These are phyloP conservation scores for Marchantia polymorpha DNA, from an alignment of 225 moss, liverwort and hornwort species.

Conservation along the genomic window DNA sequence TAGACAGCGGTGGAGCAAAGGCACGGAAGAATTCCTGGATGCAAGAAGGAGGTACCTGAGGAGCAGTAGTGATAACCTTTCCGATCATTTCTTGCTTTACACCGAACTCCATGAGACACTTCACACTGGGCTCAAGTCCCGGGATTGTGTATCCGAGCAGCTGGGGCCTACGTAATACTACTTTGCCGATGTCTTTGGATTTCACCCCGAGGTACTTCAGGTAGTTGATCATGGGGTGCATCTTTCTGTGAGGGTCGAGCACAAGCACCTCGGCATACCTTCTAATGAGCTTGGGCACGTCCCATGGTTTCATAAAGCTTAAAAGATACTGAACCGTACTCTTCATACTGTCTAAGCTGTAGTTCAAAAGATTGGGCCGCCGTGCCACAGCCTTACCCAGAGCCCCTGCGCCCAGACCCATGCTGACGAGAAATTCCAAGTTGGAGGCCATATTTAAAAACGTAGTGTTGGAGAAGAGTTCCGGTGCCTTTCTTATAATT, in stretches of 20 bases:
- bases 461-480: constrained; percentile 63
- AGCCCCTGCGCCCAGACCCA: constrained; percentile 54
- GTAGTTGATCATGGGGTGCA: constrained; percentile 63
- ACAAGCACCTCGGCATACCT: constrained; percentile 78
- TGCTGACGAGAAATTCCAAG: constrained; percentile 51
- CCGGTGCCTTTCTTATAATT: constrained; percentile 62
- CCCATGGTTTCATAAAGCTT: constrained; percentile 48
- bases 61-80: constrained; percentile 70
- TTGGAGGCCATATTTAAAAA: constrained; percentile 58
- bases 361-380: constrained; percentile 67
- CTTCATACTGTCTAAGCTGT: constrained; percentile 55
- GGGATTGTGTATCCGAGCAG: constrained; percentile 69
- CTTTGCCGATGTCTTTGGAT: constrained; percentile 62
- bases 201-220: constrained; percentile 60
- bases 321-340: constrained; percentile 50
- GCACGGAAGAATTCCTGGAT: no score
- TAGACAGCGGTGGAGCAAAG: no score
- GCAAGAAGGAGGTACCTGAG: constrained; percentile 49
- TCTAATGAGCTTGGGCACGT: constrained; percentile 57
- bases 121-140: constrained; percentile 61
- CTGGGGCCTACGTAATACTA: constrained; percentile 67
- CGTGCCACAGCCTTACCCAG: constrained; percentile 72
- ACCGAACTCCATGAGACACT: constrained; percentile 62
- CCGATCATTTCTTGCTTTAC: constrained; percentile 61
- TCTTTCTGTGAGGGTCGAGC: constrained; percentile 65